Conservation (phyloP, 75 land plant species). For the Pseudotsuga menziesii region DNA sequence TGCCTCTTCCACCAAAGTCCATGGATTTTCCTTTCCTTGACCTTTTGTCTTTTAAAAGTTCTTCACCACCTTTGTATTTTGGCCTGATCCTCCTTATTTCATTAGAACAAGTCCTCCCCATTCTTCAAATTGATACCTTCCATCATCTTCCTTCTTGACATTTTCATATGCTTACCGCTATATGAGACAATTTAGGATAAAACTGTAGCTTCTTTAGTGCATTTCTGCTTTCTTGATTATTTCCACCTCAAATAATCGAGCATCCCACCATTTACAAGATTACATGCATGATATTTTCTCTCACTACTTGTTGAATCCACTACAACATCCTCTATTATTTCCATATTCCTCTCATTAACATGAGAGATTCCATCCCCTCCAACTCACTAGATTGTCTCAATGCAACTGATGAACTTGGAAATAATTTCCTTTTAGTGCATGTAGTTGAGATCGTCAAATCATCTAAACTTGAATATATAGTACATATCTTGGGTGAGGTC, state of each 20-base stretch:
- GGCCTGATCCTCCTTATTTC: neutral
- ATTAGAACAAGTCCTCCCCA: neutral
- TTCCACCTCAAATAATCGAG: slow-evolving; percentile 44
- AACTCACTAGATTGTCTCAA: neutral
- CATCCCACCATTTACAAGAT: slow-evolving; percentile 28
- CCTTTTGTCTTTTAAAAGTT: neutral
- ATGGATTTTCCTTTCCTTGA: slow-evolving; percentile 22
- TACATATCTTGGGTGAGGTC: neutral
- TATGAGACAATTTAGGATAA: neutral
- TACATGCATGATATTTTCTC: neutral
- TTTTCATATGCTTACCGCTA: neutral
- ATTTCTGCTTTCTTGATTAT: slow-evolving; percentile 35
- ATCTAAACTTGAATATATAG: neutral
- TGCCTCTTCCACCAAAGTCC: slow-evolving; percentile 44
- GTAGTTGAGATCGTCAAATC: neutral
- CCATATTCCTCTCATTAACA: neutral
- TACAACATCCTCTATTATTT: neutral
- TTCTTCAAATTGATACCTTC: neutral
- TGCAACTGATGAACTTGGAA: neutral
- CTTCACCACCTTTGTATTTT: neutral
- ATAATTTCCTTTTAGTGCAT: neutral
- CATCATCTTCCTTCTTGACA: neutral
- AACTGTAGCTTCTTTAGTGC: slow-evolving; percentile 9
- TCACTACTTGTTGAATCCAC: neutral
- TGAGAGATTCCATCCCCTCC: neutral